These are phyloP conservation scores for Paraphaeosphaeria minitans DNA, from an alignment of 2,329 filamentous ascomycete species.

Conservation along the genomic window DNA sequence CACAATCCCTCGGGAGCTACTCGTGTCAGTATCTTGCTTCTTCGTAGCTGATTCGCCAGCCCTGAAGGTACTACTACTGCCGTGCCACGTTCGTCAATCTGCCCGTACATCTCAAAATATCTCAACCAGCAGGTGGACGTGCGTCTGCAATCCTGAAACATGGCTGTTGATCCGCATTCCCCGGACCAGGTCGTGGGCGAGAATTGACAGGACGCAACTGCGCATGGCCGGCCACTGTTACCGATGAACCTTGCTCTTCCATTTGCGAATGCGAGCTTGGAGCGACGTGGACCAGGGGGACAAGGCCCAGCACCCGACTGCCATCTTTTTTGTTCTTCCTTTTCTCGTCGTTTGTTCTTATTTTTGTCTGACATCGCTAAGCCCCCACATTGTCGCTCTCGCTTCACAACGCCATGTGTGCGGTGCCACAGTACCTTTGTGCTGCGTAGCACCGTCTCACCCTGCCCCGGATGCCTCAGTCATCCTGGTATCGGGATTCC, in stretches of 20 bases:
- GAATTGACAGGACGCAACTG: background rate
- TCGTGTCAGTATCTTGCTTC: background rate
- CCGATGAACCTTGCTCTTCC: background rate
- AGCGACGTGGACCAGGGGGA: background rate
- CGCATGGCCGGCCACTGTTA: background rate
- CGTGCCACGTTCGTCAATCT: constrained; percentile 35
- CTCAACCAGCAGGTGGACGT: constrained; percentile 36
- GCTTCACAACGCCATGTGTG: constrained; percentile 14
- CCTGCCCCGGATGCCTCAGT: constrained; percentile 9
- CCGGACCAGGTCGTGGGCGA: constrained; percentile 14
- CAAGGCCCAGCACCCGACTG: background rate
- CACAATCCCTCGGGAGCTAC: background rate
- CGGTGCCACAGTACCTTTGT: constrained; percentile 11
- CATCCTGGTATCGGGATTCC: constrained; percentile 6
- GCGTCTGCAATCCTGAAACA: constrained; percentile 23
- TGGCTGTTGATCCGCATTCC: constrained; percentile 24
- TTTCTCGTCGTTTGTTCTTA: background rate
- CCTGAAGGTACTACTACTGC: constrained; percentile 24
- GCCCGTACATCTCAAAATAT: constrained; percentile 35
- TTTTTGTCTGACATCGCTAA: constrained; percentile 24
- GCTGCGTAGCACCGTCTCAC: constrained; percentile 19
- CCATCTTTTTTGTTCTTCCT: constrained; percentile 5
- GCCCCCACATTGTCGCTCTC: background rate
- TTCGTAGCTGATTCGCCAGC: constrained; percentile 1
- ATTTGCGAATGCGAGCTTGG: background rate